Evolutionary conservation across 139 green algal genomes (phyloP).

Genomic region (Bryopsis sp.): DNA sequence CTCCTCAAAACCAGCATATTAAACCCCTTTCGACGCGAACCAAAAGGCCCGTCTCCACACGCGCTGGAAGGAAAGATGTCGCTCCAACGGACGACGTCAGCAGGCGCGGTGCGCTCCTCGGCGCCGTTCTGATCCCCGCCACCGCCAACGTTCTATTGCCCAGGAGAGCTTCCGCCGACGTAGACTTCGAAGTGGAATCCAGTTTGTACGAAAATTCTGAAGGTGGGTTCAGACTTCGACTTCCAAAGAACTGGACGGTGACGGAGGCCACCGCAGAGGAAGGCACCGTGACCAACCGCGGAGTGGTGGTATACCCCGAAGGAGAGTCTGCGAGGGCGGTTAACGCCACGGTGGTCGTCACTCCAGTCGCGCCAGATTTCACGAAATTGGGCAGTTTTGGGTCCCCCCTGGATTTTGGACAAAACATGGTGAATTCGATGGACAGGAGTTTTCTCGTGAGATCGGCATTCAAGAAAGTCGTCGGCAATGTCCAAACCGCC

Average conservation of each 20-base stretch:
- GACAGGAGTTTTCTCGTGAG: conserved; percentile 28
- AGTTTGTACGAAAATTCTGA: no score
- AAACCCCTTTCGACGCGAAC: no score
- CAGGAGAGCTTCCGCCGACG: no score
- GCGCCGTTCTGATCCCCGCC: no score
- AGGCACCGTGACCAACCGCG: not conserved
- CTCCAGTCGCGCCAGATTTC: conserved; percentile 34
- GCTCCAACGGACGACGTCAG: no score
- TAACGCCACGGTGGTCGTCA: conserved; percentile 35
- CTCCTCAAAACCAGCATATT: no score
- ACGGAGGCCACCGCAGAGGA: not conserved
- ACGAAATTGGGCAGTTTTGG: conserved; percentile 39
- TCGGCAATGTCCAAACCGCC: conserved; percentile 26
- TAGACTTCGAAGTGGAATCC: no score
- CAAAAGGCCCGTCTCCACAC: no score
- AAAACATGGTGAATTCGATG: conserved; percentile 37
- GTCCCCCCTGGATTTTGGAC: conserved; percentile 33
- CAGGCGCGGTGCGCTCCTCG: no score
- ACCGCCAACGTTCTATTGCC: no score
- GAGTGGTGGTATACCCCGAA: conserved; percentile 21
- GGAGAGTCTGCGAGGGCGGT: conserved; percentile 21
- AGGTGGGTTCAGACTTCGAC: no score
- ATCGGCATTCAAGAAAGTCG: not conserved
- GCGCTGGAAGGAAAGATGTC: no score
- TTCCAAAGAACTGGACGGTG: not conserved